Evolutionary conservation across 2,329 filamentous ascomycete genomes (phyloP).

Genomic region (Claviceps monticola): DNA sequence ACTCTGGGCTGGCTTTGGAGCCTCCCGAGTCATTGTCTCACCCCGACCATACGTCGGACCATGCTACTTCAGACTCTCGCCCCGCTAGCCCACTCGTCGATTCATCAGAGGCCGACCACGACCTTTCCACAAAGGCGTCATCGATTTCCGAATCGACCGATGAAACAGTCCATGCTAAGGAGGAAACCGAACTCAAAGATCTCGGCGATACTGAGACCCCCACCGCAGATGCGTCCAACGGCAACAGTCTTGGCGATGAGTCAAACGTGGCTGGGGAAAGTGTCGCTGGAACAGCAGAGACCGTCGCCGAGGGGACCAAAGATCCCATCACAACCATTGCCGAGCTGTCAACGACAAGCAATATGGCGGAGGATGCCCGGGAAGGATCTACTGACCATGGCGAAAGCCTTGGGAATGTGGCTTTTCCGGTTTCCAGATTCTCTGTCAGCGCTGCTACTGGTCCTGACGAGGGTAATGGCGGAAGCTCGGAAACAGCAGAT

Average conservation of each 20-base stretch:
- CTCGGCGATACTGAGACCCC: not conserved
- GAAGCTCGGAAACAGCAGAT: not conserved
- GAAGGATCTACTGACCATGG: slow-evolving; percentile 4
- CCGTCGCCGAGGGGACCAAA: not conserved
- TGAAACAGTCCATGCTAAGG: slow-evolving; percentile 35
- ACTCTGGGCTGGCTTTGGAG: slow-evolving; percentile 42
- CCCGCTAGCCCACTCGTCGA: slow-evolving; percentile 40
- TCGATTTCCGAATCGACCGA: slow-evolving; percentile 50
- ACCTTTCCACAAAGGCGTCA: slow-evolving; percentile 50
- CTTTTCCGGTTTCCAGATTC: slow-evolving; percentile 10
- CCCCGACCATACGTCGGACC: slow-evolving; percentile 32
- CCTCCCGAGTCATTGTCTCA: slow-evolving; percentile 22
- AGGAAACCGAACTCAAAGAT: slow-evolving; percentile 9
- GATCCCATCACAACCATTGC: not conserved
- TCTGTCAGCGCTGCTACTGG: slow-evolving; percentile 9
- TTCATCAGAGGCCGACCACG: slow-evolving; percentile 42
- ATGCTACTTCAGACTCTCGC: slow-evolving; percentile 41
- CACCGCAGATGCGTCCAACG: not conserved
- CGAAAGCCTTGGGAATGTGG: slow-evolving; percentile 4
- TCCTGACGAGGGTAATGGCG: not conserved
- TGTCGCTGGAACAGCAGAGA: not conserved
- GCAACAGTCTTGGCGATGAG: not conserved
- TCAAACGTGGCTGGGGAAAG: not conserved
- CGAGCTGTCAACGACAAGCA: not conserved
- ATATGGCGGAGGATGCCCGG: slow-evolving; percentile 1